Conservation (phyloP, 805 yeast species). For the Lipomyces starkeyi region DNA sequence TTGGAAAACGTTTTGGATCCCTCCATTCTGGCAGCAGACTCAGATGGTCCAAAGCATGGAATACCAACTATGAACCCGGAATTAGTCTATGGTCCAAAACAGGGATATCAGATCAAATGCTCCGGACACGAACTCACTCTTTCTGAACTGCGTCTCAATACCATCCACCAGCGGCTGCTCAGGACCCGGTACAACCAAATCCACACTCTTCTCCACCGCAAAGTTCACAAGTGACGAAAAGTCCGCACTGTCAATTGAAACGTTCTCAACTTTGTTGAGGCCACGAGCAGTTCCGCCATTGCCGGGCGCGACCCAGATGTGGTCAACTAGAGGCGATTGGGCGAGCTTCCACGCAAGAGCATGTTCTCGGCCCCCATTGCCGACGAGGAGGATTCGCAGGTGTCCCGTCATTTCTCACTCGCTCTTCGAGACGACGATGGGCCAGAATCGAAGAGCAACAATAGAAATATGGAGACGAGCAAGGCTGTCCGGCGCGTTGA, state of each 20-base stretch:
- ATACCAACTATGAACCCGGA: slow-evolving; percentile 64
- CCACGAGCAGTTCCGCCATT: slow-evolving; percentile 85
- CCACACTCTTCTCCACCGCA: slow-evolving; percentile 69
- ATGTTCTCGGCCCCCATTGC: slow-evolving; percentile 99
- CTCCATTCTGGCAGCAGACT: slow-evolving; percentile 89
- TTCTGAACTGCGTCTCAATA: slow-evolving; percentile 69
- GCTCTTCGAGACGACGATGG: not conserved
- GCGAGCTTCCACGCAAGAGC: slow-evolving; percentile 91
- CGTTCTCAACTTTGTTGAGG: slow-evolving; percentile 65
- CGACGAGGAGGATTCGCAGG: slow-evolving; percentile 69
- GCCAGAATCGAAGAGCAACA: slow-evolving; percentile 12
- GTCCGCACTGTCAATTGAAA: slow-evolving; percentile 72
- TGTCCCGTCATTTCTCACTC: not conserved
- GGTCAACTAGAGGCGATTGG: slow-evolving; percentile 72
- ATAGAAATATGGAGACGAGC: slow-evolving; percentile 1
- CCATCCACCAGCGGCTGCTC: slow-evolving; percentile 99
- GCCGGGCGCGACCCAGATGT: slow-evolving; percentile 84
- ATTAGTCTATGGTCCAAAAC: not conserved
- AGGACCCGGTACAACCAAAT: slow-evolving; percentile 95
- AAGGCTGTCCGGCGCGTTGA: slow-evolving; percentile 4
- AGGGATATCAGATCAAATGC: not conserved
- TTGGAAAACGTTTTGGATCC: slow-evolving; percentile 96
- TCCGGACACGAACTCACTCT: slow-evolving; percentile 39
- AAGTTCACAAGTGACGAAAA: slow-evolving; percentile 74
- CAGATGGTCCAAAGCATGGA: slow-evolving; percentile 96